Evolutionary conservation across 305 asterid species (phyloP), one percentile per base, ranked within the genome.

Genomic region (Lippia alba): DNA sequence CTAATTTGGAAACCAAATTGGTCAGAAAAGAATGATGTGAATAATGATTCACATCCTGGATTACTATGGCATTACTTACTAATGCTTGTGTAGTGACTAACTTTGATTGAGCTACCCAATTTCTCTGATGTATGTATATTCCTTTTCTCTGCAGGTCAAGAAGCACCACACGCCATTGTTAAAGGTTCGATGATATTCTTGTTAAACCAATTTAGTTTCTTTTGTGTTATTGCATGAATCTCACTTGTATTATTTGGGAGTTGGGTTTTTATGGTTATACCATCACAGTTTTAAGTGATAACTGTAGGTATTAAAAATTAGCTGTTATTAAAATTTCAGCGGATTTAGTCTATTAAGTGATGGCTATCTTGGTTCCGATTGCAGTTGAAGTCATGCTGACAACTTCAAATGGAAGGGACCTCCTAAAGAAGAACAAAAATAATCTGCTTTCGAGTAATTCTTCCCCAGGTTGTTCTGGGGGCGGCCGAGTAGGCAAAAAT

Each of bases 341-440:
- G 4, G 33, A 50, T 54, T 61, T 69, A 51, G 20, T 20, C 24
- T 39, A 56, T 54, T 16, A 45, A 39, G 50, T 56, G 49, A 36
- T 40, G 48, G 56, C n/a, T 24, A 24, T 30, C 76, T 20, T 62
- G 9, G 57, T 62, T 50, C 51, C 20, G 9, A 34, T 63, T 68
- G 66, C 82, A 81, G 88, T 67, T 65, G 68, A 83, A 69, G 75
- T 55, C 84, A 4, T 61, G 84, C 86, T 0, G 88, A 84, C 61
- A 84, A 83, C 75, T 84, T 84, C 78, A 84, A 81, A 61, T 84
- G 79, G 76, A 78, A 78, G 74, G 82, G 82, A 55, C 79, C 82
- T 69, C 82, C 79, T 9, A 73, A 50, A 56, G 55, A 73, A 16
- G 76, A 73, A 18, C 44, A n/a, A 39, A 68, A 63, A 36, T 76